phyloP scores from a whole-genome alignment of 2,329 filamentous ascomycete genomes.

The Ophiocordyceps camponoti-leonardi region DNA sequence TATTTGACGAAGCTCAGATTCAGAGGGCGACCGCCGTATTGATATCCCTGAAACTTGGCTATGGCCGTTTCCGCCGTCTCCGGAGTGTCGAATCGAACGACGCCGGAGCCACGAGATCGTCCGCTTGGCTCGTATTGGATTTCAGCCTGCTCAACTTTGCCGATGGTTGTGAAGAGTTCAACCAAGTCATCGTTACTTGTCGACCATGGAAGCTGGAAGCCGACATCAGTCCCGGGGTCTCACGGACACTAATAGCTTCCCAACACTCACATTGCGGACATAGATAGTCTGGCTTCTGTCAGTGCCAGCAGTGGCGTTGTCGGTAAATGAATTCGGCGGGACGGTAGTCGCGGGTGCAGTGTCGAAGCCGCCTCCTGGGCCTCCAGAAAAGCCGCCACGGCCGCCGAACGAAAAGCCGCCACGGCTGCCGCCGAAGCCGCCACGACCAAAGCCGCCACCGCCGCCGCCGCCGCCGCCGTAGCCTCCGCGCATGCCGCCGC shows the following conservation, averaged over 20 bases:
- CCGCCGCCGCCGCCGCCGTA: constrained; percentile 35
- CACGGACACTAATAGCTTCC: background rate
- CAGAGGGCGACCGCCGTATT: constrained; percentile 88
- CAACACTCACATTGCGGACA: constrained; percentile 74
- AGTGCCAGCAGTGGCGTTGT: constrained; percentile 72
- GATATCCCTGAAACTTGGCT: constrained; percentile 92
- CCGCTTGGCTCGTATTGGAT: constrained; percentile 97
- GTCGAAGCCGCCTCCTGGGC: constrained; percentile 23
- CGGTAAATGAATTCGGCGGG: constrained; percentile 81
- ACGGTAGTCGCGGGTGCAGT: constrained; percentile 27
- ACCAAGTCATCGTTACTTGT: constrained; percentile 96
- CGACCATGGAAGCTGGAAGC: constrained; percentile 75
- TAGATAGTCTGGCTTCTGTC: constrained; percentile 78
- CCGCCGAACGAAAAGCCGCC: background rate
- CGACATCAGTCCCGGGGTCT: constrained; percentile 6
- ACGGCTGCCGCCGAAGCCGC: constrained; percentile 23
- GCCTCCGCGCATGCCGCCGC: constrained; percentile 39
- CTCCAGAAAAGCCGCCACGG: constrained; percentile 9
- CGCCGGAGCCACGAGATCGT: constrained; percentile 83
- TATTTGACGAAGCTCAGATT: constrained; percentile 92
- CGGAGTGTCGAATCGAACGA: constrained; percentile 77
- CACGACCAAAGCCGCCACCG: constrained; percentile 22
- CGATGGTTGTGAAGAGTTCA: constrained; percentile 93
- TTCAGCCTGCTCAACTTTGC: constrained; percentile 95
- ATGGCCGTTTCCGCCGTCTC: constrained; percentile 88